Percentiles rank a stretch among this genome's conserved stretches.
Conservation (phyloP, 768 basidiomycete species). For the Clathrus columnatus region DNA sequence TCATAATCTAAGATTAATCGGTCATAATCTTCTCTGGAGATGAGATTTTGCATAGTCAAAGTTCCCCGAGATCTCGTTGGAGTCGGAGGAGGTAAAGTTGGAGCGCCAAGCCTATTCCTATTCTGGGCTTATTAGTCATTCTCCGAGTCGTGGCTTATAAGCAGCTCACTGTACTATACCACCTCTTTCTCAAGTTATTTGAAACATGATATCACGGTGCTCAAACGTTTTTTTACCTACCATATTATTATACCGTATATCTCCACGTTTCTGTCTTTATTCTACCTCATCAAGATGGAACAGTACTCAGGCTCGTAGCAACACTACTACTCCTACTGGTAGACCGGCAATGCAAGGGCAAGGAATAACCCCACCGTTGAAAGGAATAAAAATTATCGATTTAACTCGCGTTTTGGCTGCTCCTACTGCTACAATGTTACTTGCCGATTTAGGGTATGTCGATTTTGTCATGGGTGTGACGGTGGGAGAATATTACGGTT, state of each 20-base stretch:
- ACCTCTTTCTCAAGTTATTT: background rate
- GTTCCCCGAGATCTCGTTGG: too few species aligned
- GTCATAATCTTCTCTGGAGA: slow-evolving; percentile 23
- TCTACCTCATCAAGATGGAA: background rate
- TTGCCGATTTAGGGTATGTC: slow-evolving; percentile 62
- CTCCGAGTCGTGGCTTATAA: too few species aligned
- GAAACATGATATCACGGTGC: background rate
- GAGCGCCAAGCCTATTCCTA: background rate
- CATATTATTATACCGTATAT: background rate
- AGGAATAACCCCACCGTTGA: slow-evolving; percentile 71
- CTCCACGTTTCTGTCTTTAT: background rate
- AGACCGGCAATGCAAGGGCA: slow-evolving; percentile 23
- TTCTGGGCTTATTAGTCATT: too few species aligned
- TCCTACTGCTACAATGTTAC: slow-evolving; percentile 84
- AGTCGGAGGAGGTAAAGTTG: background rate
- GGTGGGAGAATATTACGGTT: background rate
- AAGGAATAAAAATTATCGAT: slow-evolving; percentile 78
- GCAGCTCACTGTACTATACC: background rate
- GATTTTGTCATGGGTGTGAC: background rate
- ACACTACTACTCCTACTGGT: background rate
- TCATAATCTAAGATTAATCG: slow-evolving; percentile 56
- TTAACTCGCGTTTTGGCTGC: slow-evolving; percentile 88
- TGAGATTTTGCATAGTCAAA: slow-evolving; percentile 5
- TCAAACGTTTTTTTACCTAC: background rate
- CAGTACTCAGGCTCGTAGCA: background rate